phyloP scores from a whole-genome alignment of 495 filamentous ascomycete species.

The Talaromyces borbonicus region DNA sequence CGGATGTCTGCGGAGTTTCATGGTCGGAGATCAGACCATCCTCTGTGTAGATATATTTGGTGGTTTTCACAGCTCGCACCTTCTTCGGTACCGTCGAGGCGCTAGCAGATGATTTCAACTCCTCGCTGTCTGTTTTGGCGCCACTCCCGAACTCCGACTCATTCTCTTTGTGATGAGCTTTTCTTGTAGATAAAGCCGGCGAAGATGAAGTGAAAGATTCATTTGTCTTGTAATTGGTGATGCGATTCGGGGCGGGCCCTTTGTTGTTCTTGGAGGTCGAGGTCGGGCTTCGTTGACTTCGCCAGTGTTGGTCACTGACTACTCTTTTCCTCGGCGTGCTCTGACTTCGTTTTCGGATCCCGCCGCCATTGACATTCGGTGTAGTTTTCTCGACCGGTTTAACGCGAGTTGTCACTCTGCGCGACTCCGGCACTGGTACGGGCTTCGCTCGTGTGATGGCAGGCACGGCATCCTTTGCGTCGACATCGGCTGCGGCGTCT shows the following conservation, averaged over 20 bases:
- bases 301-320: slow-evolving; percentile 73
- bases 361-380: slow-evolving; percentile 10
- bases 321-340: slow-evolving; percentile 66
- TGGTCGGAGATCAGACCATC: slow-evolving; percentile 14
- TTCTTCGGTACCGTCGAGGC: slow-evolving; percentile 9
- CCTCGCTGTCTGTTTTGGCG: slow-evolving; percentile 11
- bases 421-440: slow-evolving; percentile 2
- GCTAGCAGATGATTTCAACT: slow-evolving; percentile 14
- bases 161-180: neutral
- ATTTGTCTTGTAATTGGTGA: slow-evolving; percentile 33
- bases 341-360: slow-evolving; percentile 29
- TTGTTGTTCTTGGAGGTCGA: slow-evolving; percentile 32
- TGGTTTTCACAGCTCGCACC: slow-evolving; percentile 1
- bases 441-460: slow-evolving; percentile 12
- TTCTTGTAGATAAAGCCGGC: neutral
- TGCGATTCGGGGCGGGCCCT: slow-evolving; percentile 40
- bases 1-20: slow-evolving; percentile 10
- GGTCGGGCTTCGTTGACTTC: slow-evolving; percentile 37
- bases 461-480: slow-evolving; percentile 26
- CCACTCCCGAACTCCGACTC: neutral
- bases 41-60: slow-evolving; percentile 9
- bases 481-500: slow-evolving; percentile 28
- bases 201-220: slow-evolving; percentile 14
- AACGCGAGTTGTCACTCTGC: slow-evolving; percentile 12
- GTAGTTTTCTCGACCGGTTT: slow-evolving; percentile 12